Base-by-base conservation (phyloP, 2,329 filamentous ascomycete genomes). In the Aspergillus arachidicola region DNA sequence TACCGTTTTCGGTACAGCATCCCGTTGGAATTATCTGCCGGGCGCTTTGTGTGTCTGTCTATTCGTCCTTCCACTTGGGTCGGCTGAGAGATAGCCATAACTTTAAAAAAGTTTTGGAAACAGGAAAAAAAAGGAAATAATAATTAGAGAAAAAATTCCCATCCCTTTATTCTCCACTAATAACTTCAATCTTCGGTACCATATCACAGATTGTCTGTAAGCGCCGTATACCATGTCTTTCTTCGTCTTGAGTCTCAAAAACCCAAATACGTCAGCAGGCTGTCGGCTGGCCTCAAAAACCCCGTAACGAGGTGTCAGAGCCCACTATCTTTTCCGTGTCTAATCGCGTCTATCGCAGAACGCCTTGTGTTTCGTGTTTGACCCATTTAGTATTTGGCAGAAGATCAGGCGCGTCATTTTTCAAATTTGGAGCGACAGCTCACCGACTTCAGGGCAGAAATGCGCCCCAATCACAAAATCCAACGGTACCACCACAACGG, bases 201-300 rank as follows among this genome's bases (percentile, higher is more conserved):
- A 66, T 68, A 67, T 68, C 65, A 64, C 26, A 43, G 30, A 45
- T 48, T 45, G 21, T 61, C 62, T 53, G 57, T 69, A 69, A 63
- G 64, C 66, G 66, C 67, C 58, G 45, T 57, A 28, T 43, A 48
- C 45, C 62, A 28, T 58, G 45, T 36, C 34, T 36, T 36, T 10
- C 12, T 46, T 19, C 30, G 38, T 38, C 58, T n/a, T 55, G 5
- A 21, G 41, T 10, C 32, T 36, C 34, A 16, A 51, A 38, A 30
- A 21, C 6, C 28, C 26, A 30, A 51, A 30, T 57, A 26, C 21
- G 30, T 38, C 51, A 55, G 51, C 30, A 6, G 32, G 30, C 26
- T 55, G 23, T 19, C 21, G 32, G 19, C n/a, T 54, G 50, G 21
- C 34, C 23, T 36, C 21, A 26, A 54, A 48, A 43, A 6, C 34